Conservation (phyloP, 2,329 filamentous ascomycete species). For the Talaromyces marneffei region DNA sequence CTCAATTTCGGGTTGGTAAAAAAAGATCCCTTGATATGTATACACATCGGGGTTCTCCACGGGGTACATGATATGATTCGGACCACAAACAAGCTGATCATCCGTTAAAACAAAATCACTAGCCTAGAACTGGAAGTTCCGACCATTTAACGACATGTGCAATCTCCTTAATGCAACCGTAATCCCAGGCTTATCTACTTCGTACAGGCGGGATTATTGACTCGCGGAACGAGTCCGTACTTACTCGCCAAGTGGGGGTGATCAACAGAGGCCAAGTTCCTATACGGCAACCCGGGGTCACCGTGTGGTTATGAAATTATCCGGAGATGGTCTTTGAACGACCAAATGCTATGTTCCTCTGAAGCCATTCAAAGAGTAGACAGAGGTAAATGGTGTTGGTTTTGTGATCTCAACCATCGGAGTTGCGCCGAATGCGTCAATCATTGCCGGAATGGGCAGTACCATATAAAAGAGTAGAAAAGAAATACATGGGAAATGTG, state of each 20-base stretch:
- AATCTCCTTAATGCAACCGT: neutral
- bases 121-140: neutral
- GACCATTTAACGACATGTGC: neutral
- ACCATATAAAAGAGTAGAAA: neutral
- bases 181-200: neutral
- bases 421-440: conserved; percentile 8
- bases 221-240: neutral
- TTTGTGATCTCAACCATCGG: neutral
- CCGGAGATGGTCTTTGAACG: neutral
- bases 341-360: neutral
- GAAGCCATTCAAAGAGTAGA: neutral
- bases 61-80: neutral
- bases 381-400: neutral
- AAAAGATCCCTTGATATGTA: neutral
- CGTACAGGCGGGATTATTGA: neutral
- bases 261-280: neutral
- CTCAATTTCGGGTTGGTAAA: neutral
- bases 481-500: neutral
- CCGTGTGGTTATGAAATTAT: neutral
- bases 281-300: neutral
- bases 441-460: neutral
- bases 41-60: neutral
- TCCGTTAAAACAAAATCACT: conserved; percentile 4
- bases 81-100: neutral
- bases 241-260: neutral